Evolutionary conservation across 1,284 basidiomycete genomes (phyloP).

Genomic region (Rhodotorula sp.): DNA sequence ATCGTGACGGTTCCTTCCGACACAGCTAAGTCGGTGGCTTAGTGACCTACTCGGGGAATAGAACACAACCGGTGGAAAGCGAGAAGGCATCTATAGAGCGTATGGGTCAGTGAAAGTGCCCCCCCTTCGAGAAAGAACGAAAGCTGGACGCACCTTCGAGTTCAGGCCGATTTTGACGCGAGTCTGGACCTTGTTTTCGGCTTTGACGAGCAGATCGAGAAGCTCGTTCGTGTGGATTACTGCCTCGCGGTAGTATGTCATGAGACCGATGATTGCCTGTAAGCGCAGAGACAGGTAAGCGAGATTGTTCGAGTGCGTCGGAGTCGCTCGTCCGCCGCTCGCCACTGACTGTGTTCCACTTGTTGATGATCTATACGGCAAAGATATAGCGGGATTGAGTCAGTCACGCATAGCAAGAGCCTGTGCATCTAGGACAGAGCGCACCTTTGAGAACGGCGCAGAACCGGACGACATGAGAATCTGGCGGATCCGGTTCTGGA

Average conservation of each 20-base stretch:
- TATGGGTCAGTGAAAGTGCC: background rate
- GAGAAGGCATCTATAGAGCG: constrained; percentile 75
- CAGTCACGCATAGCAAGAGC: background rate
- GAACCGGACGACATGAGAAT: constrained; percentile 94
- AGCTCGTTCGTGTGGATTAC: constrained; percentile 82
- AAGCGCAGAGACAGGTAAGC: background rate
- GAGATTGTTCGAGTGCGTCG: background rate
- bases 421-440: background rate
- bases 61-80: constrained; percentile 72
- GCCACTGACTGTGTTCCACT: constrained; percentile 54
- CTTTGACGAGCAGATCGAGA: constrained; percentile 88
- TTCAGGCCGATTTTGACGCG: constrained; percentile 88
- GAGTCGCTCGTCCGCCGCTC: background rate
- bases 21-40: no score
- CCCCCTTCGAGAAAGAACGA: background rate
- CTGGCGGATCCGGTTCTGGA: constrained; percentile 79
- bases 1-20: no score
- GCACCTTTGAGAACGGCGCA: constrained; percentile 86
- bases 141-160: constrained; percentile 26
- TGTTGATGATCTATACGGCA: constrained; percentile 77
- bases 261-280: constrained; percentile 45
- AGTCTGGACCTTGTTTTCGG: constrained; percentile 96
- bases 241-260: constrained; percentile 53
- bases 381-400: no score
- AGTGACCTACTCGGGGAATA: no score